Evolutionary conservation across 345 rosid genomes (phyloP).

Genomic region (Brassica rapa): DNA sequence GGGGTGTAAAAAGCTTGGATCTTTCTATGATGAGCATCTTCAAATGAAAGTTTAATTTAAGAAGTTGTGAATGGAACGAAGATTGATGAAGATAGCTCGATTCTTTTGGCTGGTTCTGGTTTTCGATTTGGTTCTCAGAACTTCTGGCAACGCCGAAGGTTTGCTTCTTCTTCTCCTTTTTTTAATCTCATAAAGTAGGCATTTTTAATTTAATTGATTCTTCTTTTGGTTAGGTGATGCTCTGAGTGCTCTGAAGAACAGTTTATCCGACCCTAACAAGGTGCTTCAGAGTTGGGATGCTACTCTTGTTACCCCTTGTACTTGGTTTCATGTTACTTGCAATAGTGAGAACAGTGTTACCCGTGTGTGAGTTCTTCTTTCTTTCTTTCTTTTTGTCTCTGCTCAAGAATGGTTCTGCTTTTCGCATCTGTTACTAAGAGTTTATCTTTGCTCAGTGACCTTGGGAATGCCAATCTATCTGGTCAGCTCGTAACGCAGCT

Average conservation of each 20-base stretch:
- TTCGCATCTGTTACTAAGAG: background rate
- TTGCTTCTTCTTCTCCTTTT: background rate
- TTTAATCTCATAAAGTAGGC: background rate
- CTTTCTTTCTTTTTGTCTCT: background rate
- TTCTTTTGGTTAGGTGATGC: constrained; percentile 64
- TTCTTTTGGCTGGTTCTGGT: constrained; percentile 50
- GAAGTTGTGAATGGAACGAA: constrained; percentile 28
- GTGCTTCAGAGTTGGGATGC: constrained; percentile 95
- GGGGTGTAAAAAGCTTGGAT: constrained; percentile 9
- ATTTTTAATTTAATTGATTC: background rate
- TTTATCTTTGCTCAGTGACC: constrained; percentile 44
- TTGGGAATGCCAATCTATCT: constrained; percentile 46
- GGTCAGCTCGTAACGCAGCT: constrained; percentile 46
- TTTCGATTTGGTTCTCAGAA: constrained; percentile 50
- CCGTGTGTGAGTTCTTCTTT: constrained; percentile 68
- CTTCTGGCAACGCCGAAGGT: constrained; percentile 78
- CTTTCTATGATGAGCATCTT: constrained; percentile 10
- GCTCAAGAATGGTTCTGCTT: constrained; percentile 1
- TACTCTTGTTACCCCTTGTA: constrained; percentile 86
- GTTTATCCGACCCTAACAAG: constrained; percentile 71
- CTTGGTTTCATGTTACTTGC: constrained; percentile 95
- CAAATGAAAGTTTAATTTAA: background rate
- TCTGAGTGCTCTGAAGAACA: constrained; percentile 67
- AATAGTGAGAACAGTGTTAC: constrained; percentile 78
- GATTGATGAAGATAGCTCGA: constrained; percentile 39